Evolutionary conservation across 805 yeast genomes (phyloP), one percentile per base, ranked within the genome.

Genomic region (Ogataea dorogensis): DNA sequence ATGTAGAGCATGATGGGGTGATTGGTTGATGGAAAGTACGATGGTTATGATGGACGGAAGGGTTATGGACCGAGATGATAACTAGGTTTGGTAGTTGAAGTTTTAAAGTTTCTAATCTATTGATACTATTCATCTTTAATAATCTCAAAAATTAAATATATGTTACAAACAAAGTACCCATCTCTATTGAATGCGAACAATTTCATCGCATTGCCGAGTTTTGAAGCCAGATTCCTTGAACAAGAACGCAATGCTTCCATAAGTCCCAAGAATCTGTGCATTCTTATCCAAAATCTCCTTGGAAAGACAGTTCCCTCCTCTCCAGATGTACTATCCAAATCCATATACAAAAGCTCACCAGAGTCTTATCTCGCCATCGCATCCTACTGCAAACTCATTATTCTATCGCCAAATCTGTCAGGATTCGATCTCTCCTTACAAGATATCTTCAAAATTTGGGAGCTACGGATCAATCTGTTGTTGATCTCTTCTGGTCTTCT

Each of bases 401-500:
- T 58, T 7, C 33, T 58, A 17, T 46, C 55, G 17, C 57, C 60
- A 3, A 41, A 41, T 17, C 29, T 51, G 13, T 28, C 47, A 1
- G 21, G 37, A 9, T 34, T 49, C 7, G 36, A 47, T 20, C 29
- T 52, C 2, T 31, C 43, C 1, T 21, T 54, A 11, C 28, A 30
- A 3, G 75, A 67, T 34, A 62, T 68, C 26, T 71, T 65, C 50
- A 63, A 68, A 48, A 64, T 71, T 35, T 72, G 72, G 56, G 77
- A 59, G 31, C 39, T 55, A 6, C 26, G 65, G 14, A 27, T 60
- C 9, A 43, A 50, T 23, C 33, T 46, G 14, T 33, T 58, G 29
- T 32, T 54, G 19, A 50, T 46, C 47, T 36, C 49, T 10, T 42
- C 44, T 7, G 42, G 33, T 20, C 19, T 38, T 20, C 42, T 31